Base-by-base conservation (phyloP, 108 stramenopile species). In the Cyclotella cryptica region DNA sequence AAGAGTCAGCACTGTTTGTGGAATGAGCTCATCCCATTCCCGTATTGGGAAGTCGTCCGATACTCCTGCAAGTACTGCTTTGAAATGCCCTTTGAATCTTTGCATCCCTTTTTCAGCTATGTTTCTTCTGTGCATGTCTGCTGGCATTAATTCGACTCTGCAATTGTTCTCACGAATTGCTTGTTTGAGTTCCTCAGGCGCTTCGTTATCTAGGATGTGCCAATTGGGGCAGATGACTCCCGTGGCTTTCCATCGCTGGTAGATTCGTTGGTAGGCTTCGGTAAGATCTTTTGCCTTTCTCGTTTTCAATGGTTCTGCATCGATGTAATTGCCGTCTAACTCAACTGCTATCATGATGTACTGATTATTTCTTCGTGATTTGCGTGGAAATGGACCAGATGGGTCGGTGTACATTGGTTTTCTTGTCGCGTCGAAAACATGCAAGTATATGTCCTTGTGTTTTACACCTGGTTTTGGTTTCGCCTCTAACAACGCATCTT, bases 101-200 rank as follows among this genome's bases (percentile, higher is more conserved):
- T 69, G 84, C n/a, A 87, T 87, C 22, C 84, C 87, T 29, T 73
- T 77, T 69, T 88, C 78, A 15, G 87, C 87, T 15, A 82, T 68
- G 72, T 88, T 87, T 41, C 70, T 51, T 14, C 80, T 74, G 49
- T 51, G 49, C 49, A 51, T 51, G 49, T 51, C 49, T 51, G 49
- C 49, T 51, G 49, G 49, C n/a, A 8, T 51, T 51, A 51, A 51
- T 51, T 51, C 49, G 17, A 51, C 49, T 51, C 49, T 17, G 49
- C 49, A 51, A 19, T 51, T 51, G 49, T 51, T 51, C 49, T 51
- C 49, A 51, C 49, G 49, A 19, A 51, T 51, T 51, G 49, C 49
- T 51, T 51, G 49, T 51, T 51, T 51, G 49, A 51, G 19, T 51
- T 51, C 49, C 8, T 51, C 49, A 51, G 49, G 49, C 19, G 8